Percentiles rank a stretch among this genome's conserved stretches.
These are phyloP conservation scores for Eucalyptus pauciflora DNA, from an alignment of 345 rosid genomes.

Conservation along the genomic window DNA sequence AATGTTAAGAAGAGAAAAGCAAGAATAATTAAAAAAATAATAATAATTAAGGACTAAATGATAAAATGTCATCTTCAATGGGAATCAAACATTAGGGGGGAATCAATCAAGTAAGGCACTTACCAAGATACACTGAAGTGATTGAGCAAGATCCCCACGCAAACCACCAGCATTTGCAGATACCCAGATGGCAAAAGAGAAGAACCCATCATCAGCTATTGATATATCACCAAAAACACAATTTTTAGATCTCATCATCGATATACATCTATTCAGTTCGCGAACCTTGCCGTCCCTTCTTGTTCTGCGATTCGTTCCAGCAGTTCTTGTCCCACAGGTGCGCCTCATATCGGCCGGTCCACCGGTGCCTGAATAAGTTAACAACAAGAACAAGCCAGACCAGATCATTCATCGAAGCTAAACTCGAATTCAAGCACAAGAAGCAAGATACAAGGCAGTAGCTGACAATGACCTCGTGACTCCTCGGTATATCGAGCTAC, in stretches of 20 bases:
- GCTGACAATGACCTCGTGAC: conserved; percentile 52
- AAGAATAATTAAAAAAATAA: not conserved
- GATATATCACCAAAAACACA: not conserved
- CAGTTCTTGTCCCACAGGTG: conserved; percentile 83
- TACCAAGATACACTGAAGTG: not conserved
- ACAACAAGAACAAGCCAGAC: not conserved
- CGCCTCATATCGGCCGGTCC: conserved; percentile 86
- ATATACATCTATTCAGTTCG: not conserved
- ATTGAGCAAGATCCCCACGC: not conserved
- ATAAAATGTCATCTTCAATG: not conserved
- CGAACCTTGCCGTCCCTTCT: conserved; percentile 80
- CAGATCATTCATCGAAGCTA: not conserved
- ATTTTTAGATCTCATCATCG: not conserved
- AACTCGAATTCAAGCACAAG: not conserved
- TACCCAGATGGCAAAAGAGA: not conserved
- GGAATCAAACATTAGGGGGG: not conserved
- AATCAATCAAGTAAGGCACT: not conserved
- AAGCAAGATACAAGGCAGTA: not conserved
- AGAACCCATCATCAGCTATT: not conserved
- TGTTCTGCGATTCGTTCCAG: conserved; percentile 78
- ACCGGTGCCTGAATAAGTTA: conserved; percentile 41
- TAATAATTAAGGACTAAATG: not conserved
- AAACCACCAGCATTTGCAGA: not conserved
- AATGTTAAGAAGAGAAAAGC: not conserved
- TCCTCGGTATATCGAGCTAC: conserved; percentile 83